Evolutionary conservation across 2,329 filamentous ascomycete genomes (phyloP), one percentile per base, ranked within the genome.

Genomic region (Paecilomyces sp.): DNA sequence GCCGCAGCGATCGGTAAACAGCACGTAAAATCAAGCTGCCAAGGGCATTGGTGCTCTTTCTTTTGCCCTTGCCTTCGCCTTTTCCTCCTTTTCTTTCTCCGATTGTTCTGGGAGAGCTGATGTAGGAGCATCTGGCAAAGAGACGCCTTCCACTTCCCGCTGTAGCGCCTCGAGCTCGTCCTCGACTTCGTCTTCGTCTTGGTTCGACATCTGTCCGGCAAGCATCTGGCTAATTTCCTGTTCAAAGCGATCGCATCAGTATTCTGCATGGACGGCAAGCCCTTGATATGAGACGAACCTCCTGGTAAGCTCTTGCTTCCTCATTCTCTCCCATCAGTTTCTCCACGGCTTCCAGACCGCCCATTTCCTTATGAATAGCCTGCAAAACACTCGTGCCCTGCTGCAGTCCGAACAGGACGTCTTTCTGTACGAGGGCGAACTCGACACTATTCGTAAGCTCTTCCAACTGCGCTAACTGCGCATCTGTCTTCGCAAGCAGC

Each of bases 151-250:
- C 31, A 86, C 73, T 69, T 92, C 86, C 50, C 80, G 81, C 74
- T 92, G 89, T 64, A 99, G 81, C 1, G 87, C 88, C 58, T 90
- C 91, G 57, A 99, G 80, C 77, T 99, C 94, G 70, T 97, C 92
- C 73, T 99, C 94, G 34, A 99, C 94, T 70, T 97, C 94, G 70
- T 97, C 93, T 75, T 99, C 94, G 75, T 99, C 94, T 69, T 95
- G 89, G 70, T 92, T 94, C 13, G 92, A 91, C 79, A 99, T 92
- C 67, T 88, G 86, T 12, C 90, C 90, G 34, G 88, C 90, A 2
- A 99, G 85, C 84, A 97, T 90, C 56, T 96, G 91, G 76, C 88
- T 94, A 67, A 99, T 85, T 80, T 99, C 93, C 90, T 96, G 69
- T 64, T 2, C 31, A 28, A 33, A 47, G 25, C 8, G 13, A 55